These are phyloP conservation scores for Penicillium lagena DNA, from an alignment of 495 filamentous ascomycete genomes.

Conservation along the genomic window DNA sequence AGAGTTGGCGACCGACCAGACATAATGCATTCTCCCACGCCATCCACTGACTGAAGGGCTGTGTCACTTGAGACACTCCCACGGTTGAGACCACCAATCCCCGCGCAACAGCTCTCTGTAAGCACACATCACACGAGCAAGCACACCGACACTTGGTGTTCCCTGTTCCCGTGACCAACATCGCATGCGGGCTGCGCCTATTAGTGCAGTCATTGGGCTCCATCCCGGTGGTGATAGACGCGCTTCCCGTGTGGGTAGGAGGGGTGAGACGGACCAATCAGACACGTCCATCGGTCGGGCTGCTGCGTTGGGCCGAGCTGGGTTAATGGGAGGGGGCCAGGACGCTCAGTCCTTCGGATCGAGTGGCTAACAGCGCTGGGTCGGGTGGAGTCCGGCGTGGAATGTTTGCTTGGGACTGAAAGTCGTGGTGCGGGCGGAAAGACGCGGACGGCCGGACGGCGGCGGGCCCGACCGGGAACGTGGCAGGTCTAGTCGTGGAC, in stretches of 20 bases:
- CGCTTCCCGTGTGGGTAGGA: conserved; percentile 24
- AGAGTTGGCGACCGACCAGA: no score
- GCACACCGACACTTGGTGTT: background rate
- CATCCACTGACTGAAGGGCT: no score
- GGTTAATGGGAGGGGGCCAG: background rate
- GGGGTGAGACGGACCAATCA: background rate
- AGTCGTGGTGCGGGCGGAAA: conserved; percentile 24
- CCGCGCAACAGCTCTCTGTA: no score
- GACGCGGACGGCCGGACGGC: conserved; percentile 28
- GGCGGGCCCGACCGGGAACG: no score
- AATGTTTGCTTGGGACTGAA: background rate
- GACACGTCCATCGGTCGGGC: no score
- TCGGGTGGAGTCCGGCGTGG: conserved; percentile 9
- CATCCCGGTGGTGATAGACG: conserved; percentile 22
- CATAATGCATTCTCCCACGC: no score
- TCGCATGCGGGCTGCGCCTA: conserved; percentile 35
- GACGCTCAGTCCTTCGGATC: conserved; percentile 23
- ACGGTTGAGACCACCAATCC: no score
- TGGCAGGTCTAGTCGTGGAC: no score
- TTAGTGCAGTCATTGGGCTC: conserved; percentile 25
- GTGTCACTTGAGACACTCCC: no score
- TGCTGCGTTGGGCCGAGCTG: background rate
- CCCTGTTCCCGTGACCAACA: conserved; percentile 34
- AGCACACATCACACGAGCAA: no score
- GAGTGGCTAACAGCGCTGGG: conserved; percentile 21